Evolutionary conservation across 192 early-diverging fungal species (phyloP).

Genomic region (Gamsiella multidivaricata): DNA sequence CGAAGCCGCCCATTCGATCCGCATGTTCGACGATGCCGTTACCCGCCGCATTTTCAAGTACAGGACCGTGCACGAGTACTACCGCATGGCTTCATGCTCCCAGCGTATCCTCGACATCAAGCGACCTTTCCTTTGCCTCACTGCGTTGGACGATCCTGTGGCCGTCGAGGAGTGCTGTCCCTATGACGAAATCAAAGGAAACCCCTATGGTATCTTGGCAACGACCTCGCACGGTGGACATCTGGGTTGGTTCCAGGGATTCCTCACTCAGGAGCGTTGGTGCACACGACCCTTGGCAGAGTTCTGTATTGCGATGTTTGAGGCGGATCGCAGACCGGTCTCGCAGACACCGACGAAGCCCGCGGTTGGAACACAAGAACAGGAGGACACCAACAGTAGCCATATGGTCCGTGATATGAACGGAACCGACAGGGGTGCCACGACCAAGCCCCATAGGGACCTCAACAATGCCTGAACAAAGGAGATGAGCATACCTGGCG

Average conservation of each 20-base stretch:
- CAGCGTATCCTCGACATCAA: conserved; percentile 71
- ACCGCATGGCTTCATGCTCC: conserved; percentile 69
- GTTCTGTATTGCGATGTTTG: conserved; percentile 71
- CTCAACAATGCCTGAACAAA: background rate
- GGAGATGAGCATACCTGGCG: background rate
- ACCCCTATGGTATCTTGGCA: conserved; percentile 85
- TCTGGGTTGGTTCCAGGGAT: conserved; percentile 86
- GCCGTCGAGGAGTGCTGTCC: conserved; percentile 75
- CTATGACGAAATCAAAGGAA: conserved; percentile 71
- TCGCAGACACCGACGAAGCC: conserved; percentile 24
- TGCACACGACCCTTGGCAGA: conserved; percentile 73
- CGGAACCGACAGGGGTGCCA: background rate
- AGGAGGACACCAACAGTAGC: conserved; percentile 2
- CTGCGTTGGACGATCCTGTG: conserved; percentile 93
- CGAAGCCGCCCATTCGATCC: conserved; percentile 65
- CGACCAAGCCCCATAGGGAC: conserved; percentile 1
- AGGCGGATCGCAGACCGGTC: conserved; percentile 34
- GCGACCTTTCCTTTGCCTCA: conserved; percentile 87
- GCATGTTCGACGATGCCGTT: conserved; percentile 86
- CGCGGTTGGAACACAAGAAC: background rate
- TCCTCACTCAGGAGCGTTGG: conserved; percentile 65
- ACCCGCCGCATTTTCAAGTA: conserved; percentile 82
- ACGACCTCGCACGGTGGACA: conserved; percentile 89
- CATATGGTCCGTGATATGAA: background rate
- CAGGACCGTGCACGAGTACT: conserved; percentile 86